Evolutionary conservation across 2,329 filamentous ascomycete species (phyloP).

Genomic region (Penicillium sp.): DNA sequence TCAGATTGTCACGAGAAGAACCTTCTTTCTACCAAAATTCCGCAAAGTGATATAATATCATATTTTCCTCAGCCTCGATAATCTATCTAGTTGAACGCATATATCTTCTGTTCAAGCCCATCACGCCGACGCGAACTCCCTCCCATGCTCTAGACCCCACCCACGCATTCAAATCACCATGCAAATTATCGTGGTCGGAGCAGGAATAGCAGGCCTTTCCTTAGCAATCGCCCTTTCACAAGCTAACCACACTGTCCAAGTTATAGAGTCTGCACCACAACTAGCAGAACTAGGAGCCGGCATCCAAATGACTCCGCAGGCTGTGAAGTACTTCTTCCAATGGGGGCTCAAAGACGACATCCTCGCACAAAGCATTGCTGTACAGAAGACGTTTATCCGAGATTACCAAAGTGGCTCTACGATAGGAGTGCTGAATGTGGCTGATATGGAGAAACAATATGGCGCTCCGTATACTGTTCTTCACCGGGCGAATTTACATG

Average conservation of each 20-base stretch:
- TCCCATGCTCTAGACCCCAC: not conserved
- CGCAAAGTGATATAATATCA: too few relatives aligned
- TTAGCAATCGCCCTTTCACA: constrained; percentile 1
- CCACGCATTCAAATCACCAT: not conserved
- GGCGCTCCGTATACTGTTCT: constrained; percentile 7
- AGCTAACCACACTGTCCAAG: not conserved
- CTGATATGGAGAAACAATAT: constrained; percentile 1
- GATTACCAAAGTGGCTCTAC: not conserved
- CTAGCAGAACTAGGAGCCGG: constrained; percentile 5
- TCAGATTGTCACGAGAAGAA: too few relatives aligned
- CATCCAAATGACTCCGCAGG: constrained; percentile 6
- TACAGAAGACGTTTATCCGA: not conserved
- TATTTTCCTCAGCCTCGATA: too few relatives aligned
- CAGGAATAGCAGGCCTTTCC: constrained; percentile 3
- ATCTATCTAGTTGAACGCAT: too few relatives aligned
- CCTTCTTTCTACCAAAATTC: too few relatives aligned
- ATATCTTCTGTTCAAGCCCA: too few relatives aligned
- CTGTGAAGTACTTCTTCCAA: constrained; percentile 5
- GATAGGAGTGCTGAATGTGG: not conserved
- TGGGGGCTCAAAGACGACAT: constrained; percentile 8
- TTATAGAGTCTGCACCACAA: not conserved
- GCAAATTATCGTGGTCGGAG: constrained; percentile 4
- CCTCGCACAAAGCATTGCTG: not conserved
- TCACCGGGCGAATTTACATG: not conserved
- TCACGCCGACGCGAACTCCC: too few relatives aligned